Evolutionary conservation across 2,329 filamentous ascomycete genomes (phyloP), one percentile per base, ranked within the genome.

Genomic region (Nannizzia gypsea): DNA sequence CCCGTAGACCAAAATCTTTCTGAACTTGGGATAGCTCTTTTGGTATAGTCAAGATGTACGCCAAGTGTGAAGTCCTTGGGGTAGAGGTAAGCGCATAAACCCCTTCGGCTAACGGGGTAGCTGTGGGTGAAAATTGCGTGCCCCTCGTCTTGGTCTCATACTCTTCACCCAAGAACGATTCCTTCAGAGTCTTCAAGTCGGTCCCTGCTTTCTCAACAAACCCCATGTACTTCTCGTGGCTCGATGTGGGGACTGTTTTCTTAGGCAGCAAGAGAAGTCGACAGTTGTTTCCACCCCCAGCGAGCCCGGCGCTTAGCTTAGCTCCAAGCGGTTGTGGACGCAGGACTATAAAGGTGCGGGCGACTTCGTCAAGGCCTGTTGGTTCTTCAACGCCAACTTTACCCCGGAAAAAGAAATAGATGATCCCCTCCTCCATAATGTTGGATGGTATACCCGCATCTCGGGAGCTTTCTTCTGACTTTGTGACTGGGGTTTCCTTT

Each of bases 381-480:
- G 89, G 85, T 5, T 88, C 80, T 3, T 89, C 82, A 26, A 88
- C 80, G 57, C 83, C 83, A 40, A 96, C 88, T 11, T 89, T 85
- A 6, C 84, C 84, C 17, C 90, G 85, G 67, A 87, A 86, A 77
- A 95, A 95, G 79, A 95, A 95, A 77, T 95, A 95, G 65, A 96
- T 85, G 66, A 93, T 81, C 2, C 90, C 90, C 68, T 93, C 95
- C 69, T 96, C 90, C 1, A 95, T 78, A 24, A 95, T 83, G 61
- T 77, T 84, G 4, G 80, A 82, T 1, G 83, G 77, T 42, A 80
- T 72, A 1, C 76, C 72, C 50, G 79, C 72, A 66, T 79, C 78
- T 46, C 81, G 77, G 31, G 31, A 3, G 4, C 31, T 36, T 57
- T 79, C 69, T 17, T 77, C 71, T 1, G 80, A 78, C 58, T 38